Evolutionary conservation across 2,329 filamentous ascomycete species (phyloP).

Genomic region (Fusarium subtropicale): DNA sequence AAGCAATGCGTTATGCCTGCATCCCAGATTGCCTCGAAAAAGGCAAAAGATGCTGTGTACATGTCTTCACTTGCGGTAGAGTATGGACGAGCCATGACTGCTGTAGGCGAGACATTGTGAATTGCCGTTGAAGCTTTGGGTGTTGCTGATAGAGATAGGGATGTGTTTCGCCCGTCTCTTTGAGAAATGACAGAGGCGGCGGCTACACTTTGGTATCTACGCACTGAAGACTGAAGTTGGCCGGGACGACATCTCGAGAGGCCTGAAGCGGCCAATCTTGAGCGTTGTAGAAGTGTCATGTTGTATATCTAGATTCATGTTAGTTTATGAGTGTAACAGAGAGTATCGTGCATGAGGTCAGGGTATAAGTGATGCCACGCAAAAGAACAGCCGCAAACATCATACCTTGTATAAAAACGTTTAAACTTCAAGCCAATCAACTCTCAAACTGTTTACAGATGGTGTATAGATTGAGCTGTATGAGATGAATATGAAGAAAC

Average conservation of each 20-base stretch:
- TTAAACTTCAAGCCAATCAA: slow-evolving; percentile 5
- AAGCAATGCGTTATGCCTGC: slow-evolving; percentile 69
- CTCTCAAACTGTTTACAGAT: neutral
- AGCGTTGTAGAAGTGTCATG: slow-evolving; percentile 46
- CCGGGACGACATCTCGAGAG: slow-evolving; percentile 39
- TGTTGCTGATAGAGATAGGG: slow-evolving; percentile 14
- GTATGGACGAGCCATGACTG: slow-evolving; percentile 36
- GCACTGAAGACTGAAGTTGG: slow-evolving; percentile 21
- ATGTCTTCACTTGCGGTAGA: slow-evolving; percentile 52
- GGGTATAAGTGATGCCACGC: slow-evolving; percentile 11
- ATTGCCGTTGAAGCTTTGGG: slow-evolving; percentile 22
- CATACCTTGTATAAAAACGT: neutral
- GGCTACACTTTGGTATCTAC: slow-evolving; percentile 37
- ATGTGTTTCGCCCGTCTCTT: slow-evolving; percentile 1
- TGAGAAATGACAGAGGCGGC: slow-evolving; percentile 27
- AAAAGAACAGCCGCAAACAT: neutral
- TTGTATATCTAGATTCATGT: slow-evolving; percentile 21
- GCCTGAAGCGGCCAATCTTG: slow-evolving; percentile 41
- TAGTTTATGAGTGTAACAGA: slow-evolving; percentile 8
- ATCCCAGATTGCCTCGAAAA: slow-evolving; percentile 85
- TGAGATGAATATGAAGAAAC: slow-evolving; percentile 6
- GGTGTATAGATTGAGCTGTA: neutral
- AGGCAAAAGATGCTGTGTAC: slow-evolving; percentile 83
- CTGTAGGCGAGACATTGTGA: slow-evolving; percentile 18
- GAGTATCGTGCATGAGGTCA: neutral